Conservation (phyloP, 768 basidiomycete species). For the Hemileccinum rubropunctum region DNA sequence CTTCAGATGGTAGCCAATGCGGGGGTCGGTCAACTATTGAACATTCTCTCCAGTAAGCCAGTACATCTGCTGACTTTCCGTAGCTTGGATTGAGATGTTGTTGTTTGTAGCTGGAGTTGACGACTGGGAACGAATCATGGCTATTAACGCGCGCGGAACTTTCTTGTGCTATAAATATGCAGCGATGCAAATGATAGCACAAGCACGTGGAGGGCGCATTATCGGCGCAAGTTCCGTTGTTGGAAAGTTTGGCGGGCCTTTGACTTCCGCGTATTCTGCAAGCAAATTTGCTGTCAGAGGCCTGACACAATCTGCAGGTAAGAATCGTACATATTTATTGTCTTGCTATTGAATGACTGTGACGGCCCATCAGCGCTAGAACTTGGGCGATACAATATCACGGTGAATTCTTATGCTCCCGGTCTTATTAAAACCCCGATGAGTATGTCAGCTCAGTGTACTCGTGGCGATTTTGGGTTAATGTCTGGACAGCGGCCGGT, state of each 20-base stretch:
- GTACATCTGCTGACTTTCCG: too few species aligned
- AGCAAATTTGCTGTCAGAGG: conserved; percentile 38
- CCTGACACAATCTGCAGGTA: conserved; percentile 37
- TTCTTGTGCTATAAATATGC: conserved; percentile 64
- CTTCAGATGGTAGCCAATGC: neutral
- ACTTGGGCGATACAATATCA: conserved; percentile 25
- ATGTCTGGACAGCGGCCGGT: too few species aligned
- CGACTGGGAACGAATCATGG: conserved; percentile 7
- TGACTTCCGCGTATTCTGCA: conserved; percentile 22
- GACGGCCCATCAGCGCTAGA: neutral
- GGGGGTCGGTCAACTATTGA: neutral
- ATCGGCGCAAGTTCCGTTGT: conserved; percentile 34
- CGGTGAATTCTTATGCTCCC: conserved; percentile 37
- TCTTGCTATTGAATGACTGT: conserved; percentile 10
- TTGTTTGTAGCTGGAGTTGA: neutral
- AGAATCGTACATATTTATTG: neutral
- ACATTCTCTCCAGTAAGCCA: too few species aligned
- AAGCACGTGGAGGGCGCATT: conserved; percentile 48
- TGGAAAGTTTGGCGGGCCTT: neutral
- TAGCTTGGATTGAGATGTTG: neutral
- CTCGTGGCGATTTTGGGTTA: too few species aligned
- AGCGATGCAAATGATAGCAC: conserved; percentile 55
- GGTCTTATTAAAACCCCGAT: conserved; percentile 24
- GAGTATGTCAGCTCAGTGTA: too few species aligned
- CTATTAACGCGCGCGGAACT: conserved; percentile 50